phyloP scores from a whole-genome alignment of 2,329 filamentous ascomycete species.

The Aureobasidium pullulans region DNA sequence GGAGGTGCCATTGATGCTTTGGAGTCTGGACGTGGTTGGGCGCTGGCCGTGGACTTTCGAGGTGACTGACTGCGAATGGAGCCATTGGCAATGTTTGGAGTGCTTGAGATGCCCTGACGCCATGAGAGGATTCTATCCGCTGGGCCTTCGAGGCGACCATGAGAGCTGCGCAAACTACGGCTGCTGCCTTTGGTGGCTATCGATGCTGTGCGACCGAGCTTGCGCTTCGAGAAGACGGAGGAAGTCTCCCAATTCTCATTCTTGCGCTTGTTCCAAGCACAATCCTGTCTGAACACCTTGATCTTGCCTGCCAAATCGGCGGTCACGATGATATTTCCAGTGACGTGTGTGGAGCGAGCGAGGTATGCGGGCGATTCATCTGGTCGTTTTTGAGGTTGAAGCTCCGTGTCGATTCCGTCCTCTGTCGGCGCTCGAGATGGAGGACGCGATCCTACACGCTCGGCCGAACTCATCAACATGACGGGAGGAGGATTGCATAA shows the following conservation, averaged over 20 bases:
- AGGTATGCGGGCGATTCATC: constrained; percentile 72
- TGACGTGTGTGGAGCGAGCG: constrained; percentile 64
- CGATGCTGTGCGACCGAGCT: constrained; percentile 47
- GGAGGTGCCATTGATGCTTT: constrained; percentile 4
- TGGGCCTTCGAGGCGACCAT: constrained; percentile 33
- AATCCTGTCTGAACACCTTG: constrained; percentile 94
- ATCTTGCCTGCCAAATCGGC: constrained; percentile 82
- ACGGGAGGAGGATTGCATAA: constrained; percentile 92
- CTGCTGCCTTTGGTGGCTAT: constrained; percentile 48
- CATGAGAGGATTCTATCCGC: constrained; percentile 81
- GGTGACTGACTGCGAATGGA: constrained; percentile 12
- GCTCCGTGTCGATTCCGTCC: constrained; percentile 27
- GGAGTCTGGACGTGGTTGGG: constrained; percentile 11
- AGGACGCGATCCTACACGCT: constrained; percentile 39
- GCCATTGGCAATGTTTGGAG: background rate
- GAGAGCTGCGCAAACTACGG: constrained; percentile 24
- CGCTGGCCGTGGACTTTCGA: background rate
- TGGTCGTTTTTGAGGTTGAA: constrained; percentile 26
- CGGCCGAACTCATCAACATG: constrained; percentile 67
- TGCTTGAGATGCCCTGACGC: constrained; percentile 62
- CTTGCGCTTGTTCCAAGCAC: constrained; percentile 71
- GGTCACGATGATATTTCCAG: constrained; percentile 86
- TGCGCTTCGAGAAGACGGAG: constrained; percentile 67
- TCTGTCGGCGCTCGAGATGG: constrained; percentile 44
- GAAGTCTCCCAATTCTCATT: constrained; percentile 67